Percentiles rank a stretch among this genome's conserved stretches.
Conservation (phyloP, 2,329 filamentous ascomycete species). For the Scopulariopsis brevicaulis region DNA sequence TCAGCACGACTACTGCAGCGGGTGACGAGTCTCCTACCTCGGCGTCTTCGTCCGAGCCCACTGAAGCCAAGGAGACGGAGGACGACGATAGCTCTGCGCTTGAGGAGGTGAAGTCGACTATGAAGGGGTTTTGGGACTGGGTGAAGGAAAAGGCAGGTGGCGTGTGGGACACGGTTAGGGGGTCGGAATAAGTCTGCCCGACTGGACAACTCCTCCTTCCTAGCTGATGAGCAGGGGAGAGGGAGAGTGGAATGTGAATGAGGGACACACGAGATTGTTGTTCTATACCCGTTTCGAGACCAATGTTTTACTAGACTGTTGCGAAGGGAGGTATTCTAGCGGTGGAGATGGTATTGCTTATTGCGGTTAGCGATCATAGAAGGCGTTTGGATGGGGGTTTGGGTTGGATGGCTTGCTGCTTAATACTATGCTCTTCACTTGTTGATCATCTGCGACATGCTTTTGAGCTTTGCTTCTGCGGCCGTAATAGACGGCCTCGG, state of each 20-base stretch:
- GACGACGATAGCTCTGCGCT: conserved; percentile 10
- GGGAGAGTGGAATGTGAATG: neutral
- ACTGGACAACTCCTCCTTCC: neutral
- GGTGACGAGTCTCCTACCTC: neutral
- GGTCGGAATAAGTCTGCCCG: neutral
- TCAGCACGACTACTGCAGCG: neutral
- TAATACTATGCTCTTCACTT: neutral
- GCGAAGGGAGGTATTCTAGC: neutral
- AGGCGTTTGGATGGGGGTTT: neutral
- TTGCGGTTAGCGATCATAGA: neutral
- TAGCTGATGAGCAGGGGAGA: neutral
- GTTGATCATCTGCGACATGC: neutral
- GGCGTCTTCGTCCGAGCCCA: neutral
- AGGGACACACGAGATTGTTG: neutral
- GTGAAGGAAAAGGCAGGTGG: conserved; percentile 32
- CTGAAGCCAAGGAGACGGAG: neutral
- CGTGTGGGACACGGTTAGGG: conserved; percentile 20
- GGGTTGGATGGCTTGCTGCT: neutral
- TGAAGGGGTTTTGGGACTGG: conserved; percentile 39
- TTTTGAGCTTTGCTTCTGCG: neutral
- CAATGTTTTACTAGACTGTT: neutral
- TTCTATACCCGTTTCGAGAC: neutral
- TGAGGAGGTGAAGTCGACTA: conserved; percentile 14
- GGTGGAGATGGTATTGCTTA: neutral
- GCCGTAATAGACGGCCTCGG: neutral